Conservation (phyloP, 1,139 yeast species). For the Yamadazyma sp. region DNA sequence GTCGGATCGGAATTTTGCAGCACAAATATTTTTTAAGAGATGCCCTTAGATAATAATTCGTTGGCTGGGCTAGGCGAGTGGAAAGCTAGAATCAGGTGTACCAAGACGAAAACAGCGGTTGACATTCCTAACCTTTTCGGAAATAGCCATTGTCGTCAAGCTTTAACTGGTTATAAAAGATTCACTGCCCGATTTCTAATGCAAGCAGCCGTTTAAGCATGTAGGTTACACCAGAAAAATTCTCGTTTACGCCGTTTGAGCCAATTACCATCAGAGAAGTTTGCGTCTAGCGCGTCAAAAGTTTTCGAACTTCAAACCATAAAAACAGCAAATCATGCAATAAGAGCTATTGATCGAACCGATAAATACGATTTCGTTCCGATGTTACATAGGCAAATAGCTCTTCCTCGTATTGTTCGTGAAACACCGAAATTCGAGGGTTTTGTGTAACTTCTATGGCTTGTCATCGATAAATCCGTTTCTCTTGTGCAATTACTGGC, state of each 20-base stretch:
- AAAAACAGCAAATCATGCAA: background rate
- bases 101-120: too few species aligned
- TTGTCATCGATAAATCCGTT: background rate
- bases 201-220: background rate
- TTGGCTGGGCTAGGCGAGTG: background rate
- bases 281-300: slow-evolving; percentile 1
- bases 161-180: background rate
- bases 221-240: background rate
- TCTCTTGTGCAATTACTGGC: too few species aligned
- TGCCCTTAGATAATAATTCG: background rate
- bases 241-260: background rate
- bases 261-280: background rate
- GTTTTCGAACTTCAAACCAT: background rate
- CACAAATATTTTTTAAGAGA: background rate
- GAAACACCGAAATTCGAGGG: background rate
- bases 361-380: background rate
- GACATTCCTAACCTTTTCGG: too few species aligned
- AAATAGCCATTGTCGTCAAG: too few species aligned
- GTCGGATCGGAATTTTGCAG: background rate
- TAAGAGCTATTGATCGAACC: background rate
- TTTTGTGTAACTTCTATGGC: background rate
- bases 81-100: too few species aligned
- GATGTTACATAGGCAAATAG: background rate
- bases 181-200: background rate
- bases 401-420: background rate